Evolutionary conservation across 106 monocot species (phyloP), one percentile per base, ranked within the genome.

Genomic region (Dendrobium officinale): DNA sequence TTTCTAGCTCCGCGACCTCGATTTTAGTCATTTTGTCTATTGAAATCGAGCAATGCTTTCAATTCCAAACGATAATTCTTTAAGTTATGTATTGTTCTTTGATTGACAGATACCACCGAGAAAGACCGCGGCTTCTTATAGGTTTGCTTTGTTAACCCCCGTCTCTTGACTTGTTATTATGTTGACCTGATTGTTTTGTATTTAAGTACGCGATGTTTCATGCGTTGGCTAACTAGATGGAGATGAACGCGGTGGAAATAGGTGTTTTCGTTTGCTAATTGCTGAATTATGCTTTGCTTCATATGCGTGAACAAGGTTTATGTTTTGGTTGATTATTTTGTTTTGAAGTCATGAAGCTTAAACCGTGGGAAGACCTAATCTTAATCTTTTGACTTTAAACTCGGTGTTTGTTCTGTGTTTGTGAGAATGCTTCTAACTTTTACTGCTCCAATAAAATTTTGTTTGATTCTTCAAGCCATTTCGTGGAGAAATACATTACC

Each of bases 91-190:
- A 54, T 44, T 0, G 56, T 0, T 84, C 17, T 42, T 70, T 41
- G n/a, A 7, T 81, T 85, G 37, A 40, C 85, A 91, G 92, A 90
- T 95, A 78, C 98, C 94, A 33, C 98, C 98, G 22, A 94, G 95
- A 87, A 98, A 87, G 85, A 95, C 73, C 75, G 94, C 91, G 6
- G 98, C 98, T 76, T 92, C 95, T 79, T 98, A 93, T 82, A 91
- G 98, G 98, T 95, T 79, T 41, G 54, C 18, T 24, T 55, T 22
- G 18, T 2, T 33, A 70, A 56, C 47, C 31, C 31, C 20, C 47
- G n/a, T 26, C 42, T 42, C 42, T 80, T 0, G 16, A 45, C 4
- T 42, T 76, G 22, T 26, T 49, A 13, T n/a, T 75, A 4, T 75
- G 42, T 16, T 64, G 64, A 64, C 26, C 1, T 24, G 24, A 64